phyloP scores from a whole-genome alignment of 2,329 filamentous ascomycete genomes.

The Hypomyces rosellus region DNA sequence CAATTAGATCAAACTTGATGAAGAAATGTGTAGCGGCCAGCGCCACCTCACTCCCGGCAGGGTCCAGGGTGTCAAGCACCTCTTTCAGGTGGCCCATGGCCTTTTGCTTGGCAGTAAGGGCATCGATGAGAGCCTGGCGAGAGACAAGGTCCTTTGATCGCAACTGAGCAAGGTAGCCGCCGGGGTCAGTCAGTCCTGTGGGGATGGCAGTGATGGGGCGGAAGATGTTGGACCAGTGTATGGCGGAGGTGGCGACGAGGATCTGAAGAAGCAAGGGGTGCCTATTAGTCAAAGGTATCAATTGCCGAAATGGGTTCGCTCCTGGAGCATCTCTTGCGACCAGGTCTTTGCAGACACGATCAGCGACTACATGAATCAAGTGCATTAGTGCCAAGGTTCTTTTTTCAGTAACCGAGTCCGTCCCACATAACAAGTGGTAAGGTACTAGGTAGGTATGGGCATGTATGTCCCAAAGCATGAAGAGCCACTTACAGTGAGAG shows the following conservation, averaged over 20 bases:
- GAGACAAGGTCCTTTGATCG: constrained; percentile 33
- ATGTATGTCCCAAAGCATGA: background rate
- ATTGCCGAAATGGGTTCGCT: constrained; percentile 42
- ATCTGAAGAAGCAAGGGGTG: constrained; percentile 43
- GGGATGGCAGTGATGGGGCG: constrained; percentile 28
- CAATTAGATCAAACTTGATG: constrained; percentile 46
- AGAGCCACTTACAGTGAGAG: constrained; percentile 39
- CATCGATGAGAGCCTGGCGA: constrained; percentile 38
- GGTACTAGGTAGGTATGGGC: too few species aligned
- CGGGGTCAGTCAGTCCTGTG: constrained; percentile 27
- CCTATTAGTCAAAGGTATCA: constrained; percentile 40
- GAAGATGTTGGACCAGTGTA: constrained; percentile 42
- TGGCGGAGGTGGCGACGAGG: constrained; percentile 42
- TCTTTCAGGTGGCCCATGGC: constrained; percentile 38
- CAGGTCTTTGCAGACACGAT: constrained; percentile 48
- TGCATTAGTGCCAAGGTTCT: constrained; percentile 6
- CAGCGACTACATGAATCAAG: constrained; percentile 29
- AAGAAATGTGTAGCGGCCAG: constrained; percentile 46
- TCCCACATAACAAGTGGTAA: too few species aligned
- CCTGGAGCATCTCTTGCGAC: constrained; percentile 41
- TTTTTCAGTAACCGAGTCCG: background rate
- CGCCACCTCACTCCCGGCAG: constrained; percentile 39
- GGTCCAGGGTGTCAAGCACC: constrained; percentile 33
- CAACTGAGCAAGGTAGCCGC: constrained; percentile 30
- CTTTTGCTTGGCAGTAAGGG: constrained; percentile 40